Conservation (phyloP, 768 basidiomycete species). For the Agrocybe praecox region DNA sequence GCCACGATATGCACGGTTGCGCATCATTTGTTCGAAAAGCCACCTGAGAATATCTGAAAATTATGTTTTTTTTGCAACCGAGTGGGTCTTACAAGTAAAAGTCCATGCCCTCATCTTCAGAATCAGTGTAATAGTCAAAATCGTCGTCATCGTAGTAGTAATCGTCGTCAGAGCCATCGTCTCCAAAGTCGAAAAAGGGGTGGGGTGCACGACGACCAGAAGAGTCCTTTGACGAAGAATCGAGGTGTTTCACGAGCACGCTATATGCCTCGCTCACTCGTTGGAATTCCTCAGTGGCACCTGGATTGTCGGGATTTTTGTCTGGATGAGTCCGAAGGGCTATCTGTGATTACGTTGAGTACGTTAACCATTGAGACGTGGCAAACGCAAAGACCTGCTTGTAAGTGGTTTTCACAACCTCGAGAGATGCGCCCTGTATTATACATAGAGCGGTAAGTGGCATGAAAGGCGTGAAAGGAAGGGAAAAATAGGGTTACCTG, state of each 20-base stretch:
- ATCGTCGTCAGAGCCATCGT: conserved; percentile 33
- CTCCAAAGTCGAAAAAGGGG: conserved; percentile 15
- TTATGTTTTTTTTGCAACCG: conserved; percentile 8
- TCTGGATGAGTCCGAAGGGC: conserved; percentile 76
- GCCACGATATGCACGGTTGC: conserved; percentile 3
- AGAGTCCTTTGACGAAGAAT: conserved; percentile 24
- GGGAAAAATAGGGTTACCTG: conserved; percentile 37
- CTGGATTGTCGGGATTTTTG: conserved; percentile 68
- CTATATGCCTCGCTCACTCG: conserved; percentile 69
- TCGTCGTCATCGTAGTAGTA: conserved; percentile 42
- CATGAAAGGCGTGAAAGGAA: neutral
- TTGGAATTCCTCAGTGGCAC: conserved; percentile 74
- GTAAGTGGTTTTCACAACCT: conserved; percentile 68
- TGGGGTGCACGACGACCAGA: neutral
- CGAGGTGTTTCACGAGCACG: conserved; percentile 56
- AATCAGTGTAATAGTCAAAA: conserved; percentile 25
- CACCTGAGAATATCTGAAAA: conserved; percentile 32
- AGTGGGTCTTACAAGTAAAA: conserved; percentile 42
- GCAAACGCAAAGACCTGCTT: conserved; percentile 50
- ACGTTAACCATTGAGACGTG: neutral
- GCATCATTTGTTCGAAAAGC: conserved; percentile 25
- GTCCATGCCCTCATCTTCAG: conserved; percentile 17
- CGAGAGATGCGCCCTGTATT: conserved; percentile 53
- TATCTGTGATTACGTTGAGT: conserved; percentile 35
- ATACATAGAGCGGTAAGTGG: conserved; percentile 9